These are phyloP conservation scores for Dendrobium officinale DNA, from an alignment of 106 monocot genomes.

Conservation along the genomic window DNA sequence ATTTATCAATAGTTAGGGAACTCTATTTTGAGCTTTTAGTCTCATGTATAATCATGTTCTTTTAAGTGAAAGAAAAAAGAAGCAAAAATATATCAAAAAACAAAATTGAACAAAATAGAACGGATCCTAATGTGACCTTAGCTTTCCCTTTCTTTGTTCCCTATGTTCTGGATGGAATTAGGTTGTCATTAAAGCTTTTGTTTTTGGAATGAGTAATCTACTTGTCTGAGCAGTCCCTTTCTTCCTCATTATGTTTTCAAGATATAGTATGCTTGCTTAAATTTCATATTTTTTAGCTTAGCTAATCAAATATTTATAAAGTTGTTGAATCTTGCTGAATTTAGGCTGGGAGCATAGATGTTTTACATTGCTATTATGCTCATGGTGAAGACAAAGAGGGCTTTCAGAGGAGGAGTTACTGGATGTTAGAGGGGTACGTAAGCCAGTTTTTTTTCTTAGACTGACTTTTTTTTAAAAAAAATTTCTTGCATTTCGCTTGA, in stretches of 20 bases:
- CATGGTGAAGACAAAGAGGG: constrained; percentile 87
- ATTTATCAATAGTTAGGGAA: too few relatives aligned
- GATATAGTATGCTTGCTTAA: not conserved
- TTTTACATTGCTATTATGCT: constrained; percentile 96
- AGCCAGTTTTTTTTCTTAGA: not conserved
- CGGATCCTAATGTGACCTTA: too few relatives aligned
- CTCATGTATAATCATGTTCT: too few relatives aligned
- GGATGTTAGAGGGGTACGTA: constrained; percentile 86
- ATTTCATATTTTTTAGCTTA: not conserved
- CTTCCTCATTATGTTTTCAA: not conserved
- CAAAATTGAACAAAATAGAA: too few relatives aligned
- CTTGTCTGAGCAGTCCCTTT: not conserved
- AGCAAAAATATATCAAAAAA: too few relatives aligned
- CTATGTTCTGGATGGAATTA: not conserved
- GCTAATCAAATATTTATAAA: not conserved
- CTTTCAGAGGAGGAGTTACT: constrained; percentile 90
- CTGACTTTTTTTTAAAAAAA: not conserved
- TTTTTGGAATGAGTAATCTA: not conserved
- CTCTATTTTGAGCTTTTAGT: too few relatives aligned
- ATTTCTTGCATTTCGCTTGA: too few relatives aligned
- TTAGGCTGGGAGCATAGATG: constrained; percentile 91
- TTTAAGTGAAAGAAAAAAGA: too few relatives aligned
- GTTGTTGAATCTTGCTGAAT: not conserved
- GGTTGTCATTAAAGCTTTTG: not conserved
- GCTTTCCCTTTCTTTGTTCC: too few relatives aligned